Evolutionary conservation across 805 yeast genomes (phyloP).

Genomic region (Citeromyces nyonsensis): DNA sequence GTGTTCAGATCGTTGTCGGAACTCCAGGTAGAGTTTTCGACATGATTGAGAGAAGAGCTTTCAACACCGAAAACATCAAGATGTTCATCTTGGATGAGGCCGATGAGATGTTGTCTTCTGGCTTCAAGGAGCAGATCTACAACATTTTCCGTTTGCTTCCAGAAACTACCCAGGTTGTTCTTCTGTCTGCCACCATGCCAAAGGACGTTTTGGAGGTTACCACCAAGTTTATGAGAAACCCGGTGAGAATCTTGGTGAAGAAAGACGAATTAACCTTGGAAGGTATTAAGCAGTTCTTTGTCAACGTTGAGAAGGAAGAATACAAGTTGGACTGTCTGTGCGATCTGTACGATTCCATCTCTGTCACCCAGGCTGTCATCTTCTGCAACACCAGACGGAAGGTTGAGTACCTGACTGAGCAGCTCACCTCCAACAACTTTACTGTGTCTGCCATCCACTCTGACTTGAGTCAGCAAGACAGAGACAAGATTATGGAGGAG

Average conservation of each 20-base stretch:
- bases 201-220: constrained; percentile 85
- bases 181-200: constrained; percentile 91
- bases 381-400: constrained; percentile 95
- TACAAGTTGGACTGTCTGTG: constrained; percentile 91
- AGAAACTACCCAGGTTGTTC: constrained; percentile 77
- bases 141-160: constrained; percentile 82
- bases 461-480: constrained; percentile 88
- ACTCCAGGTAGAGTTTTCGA: constrained; percentile 95
- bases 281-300: constrained; percentile 86
- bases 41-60: constrained; percentile 71
- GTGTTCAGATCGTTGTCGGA: constrained; percentile 88
- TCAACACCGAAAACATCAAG: constrained; percentile 63
- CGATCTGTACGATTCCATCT: constrained; percentile 87
- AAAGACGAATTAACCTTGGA: constrained; percentile 87
- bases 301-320: constrained; percentile 83
- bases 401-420: constrained; percentile 80
- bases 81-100: constrained; percentile 93
- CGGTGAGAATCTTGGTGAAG: constrained; percentile 87
- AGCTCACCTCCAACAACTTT: constrained; percentile 68
- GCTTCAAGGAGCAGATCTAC: constrained; percentile 91
- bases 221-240: constrained; percentile 81
- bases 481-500: constrained; percentile 91
- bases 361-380: constrained; percentile 94
- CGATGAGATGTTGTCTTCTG: constrained; percentile 84
- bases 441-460: constrained; percentile 95